Conservation (phyloP, 2,329 filamentous ascomycete genomes). For the Xylariaceae sp. region DNA sequence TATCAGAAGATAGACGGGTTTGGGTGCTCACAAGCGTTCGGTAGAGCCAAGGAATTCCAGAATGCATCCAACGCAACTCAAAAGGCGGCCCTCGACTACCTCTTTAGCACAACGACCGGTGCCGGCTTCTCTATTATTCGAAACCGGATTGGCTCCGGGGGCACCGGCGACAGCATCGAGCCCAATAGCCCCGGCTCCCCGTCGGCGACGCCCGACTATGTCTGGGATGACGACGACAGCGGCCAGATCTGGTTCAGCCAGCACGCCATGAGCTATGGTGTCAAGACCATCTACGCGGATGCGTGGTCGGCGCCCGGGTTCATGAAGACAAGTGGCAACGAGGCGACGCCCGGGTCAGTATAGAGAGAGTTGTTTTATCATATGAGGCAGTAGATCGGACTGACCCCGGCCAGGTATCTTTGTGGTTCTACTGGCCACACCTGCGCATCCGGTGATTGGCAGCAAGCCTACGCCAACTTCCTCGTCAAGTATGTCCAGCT, state of each 20-base stretch:
- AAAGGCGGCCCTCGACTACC: constrained; percentile 40
- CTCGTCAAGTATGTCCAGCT: constrained; percentile 45
- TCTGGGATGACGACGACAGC: constrained; percentile 44
- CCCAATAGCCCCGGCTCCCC: constrained; percentile 43
- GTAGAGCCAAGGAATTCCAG: constrained; percentile 39
- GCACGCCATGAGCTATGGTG: constrained; percentile 41
- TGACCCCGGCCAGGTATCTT: neutral
- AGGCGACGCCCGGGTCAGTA: constrained; percentile 30
- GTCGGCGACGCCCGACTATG: constrained; percentile 39
- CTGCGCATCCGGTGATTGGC: constrained; percentile 43
- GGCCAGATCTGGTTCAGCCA: constrained; percentile 51
- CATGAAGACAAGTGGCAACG: constrained; percentile 42
- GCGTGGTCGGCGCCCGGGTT: constrained; percentile 46
- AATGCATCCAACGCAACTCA: constrained; percentile 31
- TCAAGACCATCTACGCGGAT: constrained; percentile 40
- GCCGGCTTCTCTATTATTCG: constrained; percentile 49
- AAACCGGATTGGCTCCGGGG: constrained; percentile 42
- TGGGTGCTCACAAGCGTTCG: constrained; percentile 47
- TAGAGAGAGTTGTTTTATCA: too few relatives aligned
- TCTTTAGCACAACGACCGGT: constrained; percentile 43
- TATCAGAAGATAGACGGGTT: constrained; percentile 44
- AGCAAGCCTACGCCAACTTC: constrained; percentile 46
- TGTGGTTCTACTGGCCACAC: neutral
- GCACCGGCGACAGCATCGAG: constrained; percentile 32
- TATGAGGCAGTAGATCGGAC: too few relatives aligned